These are phyloP conservation scores for Corynespora cassiicola DNA, from an alignment of 2,329 filamentous ascomycete species.

Conservation along the genomic window DNA sequence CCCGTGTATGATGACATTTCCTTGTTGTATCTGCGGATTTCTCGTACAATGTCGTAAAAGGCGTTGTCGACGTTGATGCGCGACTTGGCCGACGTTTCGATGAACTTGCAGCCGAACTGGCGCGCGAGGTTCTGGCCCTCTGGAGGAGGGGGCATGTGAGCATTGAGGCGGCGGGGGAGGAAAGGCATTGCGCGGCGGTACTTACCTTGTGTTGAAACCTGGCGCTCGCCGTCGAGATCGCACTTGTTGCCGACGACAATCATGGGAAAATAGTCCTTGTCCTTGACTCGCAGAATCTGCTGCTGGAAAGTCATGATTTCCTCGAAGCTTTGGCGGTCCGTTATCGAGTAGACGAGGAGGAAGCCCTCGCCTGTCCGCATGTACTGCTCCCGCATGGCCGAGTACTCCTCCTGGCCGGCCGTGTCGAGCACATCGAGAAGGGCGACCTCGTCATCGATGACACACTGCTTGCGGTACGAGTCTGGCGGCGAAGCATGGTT, in stretches of 20 bases:
- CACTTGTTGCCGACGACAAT: slow-evolving; percentile 99
- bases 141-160: slow-evolving; percentile 48
- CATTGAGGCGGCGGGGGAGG: slow-evolving; percentile 9
- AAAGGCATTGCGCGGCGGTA: slow-evolving; percentile 24
- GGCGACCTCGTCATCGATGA: slow-evolving; percentile 97
- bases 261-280: slow-evolving; percentile 99
- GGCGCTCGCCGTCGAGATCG: slow-evolving; percentile 91
- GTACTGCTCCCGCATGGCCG: slow-evolving; percentile 99
- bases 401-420: slow-evolving; percentile 98
- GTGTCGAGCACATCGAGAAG: slow-evolving; percentile 98
- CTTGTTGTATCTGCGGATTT: slow-evolving; percentile 98
- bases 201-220: slow-evolving; percentile 90
- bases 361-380: slow-evolving; percentile 99
- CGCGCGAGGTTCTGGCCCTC: slow-evolving; percentile 88
- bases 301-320: slow-evolving; percentile 99
- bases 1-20: slow-evolving; percentile 91
- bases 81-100: slow-evolving; percentile 98
- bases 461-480: slow-evolving; percentile 99
- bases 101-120: slow-evolving; percentile 95
- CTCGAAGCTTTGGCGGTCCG: slow-evolving; percentile 94
- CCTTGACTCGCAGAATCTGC: slow-evolving; percentile 97
- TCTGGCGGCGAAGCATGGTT: slow-evolving; percentile 62
- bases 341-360: slow-evolving; percentile 97
- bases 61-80: slow-evolving; percentile 98
- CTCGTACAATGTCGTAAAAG: slow-evolving; percentile 97